Evolutionary conservation across 352 stramenopile species (phyloP), one percentile per base, ranked within the genome.

Genomic region (Globisporangium takayamanum): DNA sequence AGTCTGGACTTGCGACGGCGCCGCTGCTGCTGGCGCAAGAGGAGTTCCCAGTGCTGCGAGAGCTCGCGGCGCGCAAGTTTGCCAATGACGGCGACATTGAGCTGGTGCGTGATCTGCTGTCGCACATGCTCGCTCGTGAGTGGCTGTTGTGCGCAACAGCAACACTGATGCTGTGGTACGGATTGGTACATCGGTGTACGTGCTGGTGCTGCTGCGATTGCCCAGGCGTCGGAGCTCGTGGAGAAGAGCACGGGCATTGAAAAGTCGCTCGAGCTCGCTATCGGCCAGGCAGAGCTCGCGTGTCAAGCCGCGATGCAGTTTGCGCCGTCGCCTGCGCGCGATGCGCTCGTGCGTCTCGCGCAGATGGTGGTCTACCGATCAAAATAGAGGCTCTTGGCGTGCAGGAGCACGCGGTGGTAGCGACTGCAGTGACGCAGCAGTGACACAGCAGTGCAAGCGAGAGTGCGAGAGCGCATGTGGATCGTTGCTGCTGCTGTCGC

Each of bases 11-110:
- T 36, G 92, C 95, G 5, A 99, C 97, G n/a, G 97, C 95, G 56
- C 97, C 97, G 45, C 78, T 99, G 50, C 76, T 99, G 41, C 95
- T 99, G 33, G 96, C 97, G 18, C 89, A 97, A 57, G 86, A 98
- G 66, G 82, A 96, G 71, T 96, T 96, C 60, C 94, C 94, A 2
- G 73, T 97, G 50, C 70, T 98, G 46, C 88, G 88, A 37, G 80
- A 96, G 48, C 78, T 97, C 12, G 78, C 89, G 16, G 76, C 80
- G 56, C 87, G 95, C 60, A 98, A 98, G 65, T 98, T 98, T 68
- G 74, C 76, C 39, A 66, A 88, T 51, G 66, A 83, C 30, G 96
- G 94, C 46, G 95, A 98, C 73, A 94, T 98, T 62, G 89, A 98
- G 50, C 64, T 78, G 74, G 80, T 87, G 64, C 37, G 76, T 78